Base-by-base conservation (phyloP, 1,139 yeast species). In the Lodderomyces orthopsilosis region DNA sequence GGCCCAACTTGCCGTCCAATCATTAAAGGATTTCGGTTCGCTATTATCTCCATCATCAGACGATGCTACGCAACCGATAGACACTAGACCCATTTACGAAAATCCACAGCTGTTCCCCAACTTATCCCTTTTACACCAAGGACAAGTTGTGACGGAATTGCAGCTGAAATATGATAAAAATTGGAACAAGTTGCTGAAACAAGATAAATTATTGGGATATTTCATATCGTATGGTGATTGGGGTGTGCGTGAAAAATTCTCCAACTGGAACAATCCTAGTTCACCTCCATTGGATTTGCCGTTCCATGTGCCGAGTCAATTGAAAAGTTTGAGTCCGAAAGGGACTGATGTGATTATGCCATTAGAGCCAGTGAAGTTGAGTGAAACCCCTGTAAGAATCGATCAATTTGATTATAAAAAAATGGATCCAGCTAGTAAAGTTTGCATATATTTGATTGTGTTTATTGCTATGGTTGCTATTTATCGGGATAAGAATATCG, bases 221-320 rank as follows among this genome's bases (percentile, higher is more conserved):
- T 81, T 70, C 61, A 73, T 81, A 37, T 73, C 81, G 0, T 82
- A 80, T 57, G 87, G 86, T 2, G 68, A 81, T 47, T 79, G 84
- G 76, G 88, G 85, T 0, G 78, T 75, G 1, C 68, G 88, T 47
- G 84, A 79, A 44, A 74, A 77, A 13, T 78, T 81, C 48, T 63
- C 63, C 37, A 69, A 70, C 45, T 65, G 83, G 67, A 63, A 62
- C 37, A 62, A 61, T 35, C 61, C 66, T 1, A 22, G 15, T 8
- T 66, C 61, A 18, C 63, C 69, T 1, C 82, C 83, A 2, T 67
- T 61, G 38, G 88, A 82, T 57, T 62, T 81, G 41, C 85, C 86
- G 2, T 82, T 81, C 51, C 56, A 56, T n/a, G 49, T 65, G 7
- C 79, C 80, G 1, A 60, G 74, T 2, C 50, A 65, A 41, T 23